Conservation (phyloP, 768 basidiomycete species). For the Suillus americanus region DNA sequence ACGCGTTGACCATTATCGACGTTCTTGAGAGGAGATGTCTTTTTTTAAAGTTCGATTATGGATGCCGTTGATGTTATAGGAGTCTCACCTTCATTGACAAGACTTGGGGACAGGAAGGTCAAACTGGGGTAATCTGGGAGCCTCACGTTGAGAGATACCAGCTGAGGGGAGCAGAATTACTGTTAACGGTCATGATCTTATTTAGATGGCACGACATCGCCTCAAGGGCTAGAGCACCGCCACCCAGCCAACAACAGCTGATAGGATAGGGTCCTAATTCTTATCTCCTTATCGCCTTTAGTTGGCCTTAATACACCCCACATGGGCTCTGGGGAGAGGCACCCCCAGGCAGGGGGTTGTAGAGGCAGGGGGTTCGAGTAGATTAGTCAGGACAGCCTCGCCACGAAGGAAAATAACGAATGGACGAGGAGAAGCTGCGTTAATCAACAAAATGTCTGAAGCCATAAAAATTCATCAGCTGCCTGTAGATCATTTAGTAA, state of each 20-base stretch:
- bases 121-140: not conserved
- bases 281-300: no score
- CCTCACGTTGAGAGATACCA: not conserved
- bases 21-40: not conserved
- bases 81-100: not conserved
- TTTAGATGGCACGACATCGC: not conserved
- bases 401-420: conserved; percentile 14
- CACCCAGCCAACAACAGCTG: not conserved
- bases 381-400: no score
- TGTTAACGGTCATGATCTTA: not conserved
- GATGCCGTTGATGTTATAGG: not conserved
- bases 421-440: conserved; percentile 26
- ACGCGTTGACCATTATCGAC: not conserved
- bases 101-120: not conserved
- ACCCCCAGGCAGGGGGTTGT: no score
- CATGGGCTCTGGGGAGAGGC: no score
- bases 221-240: not conserved
- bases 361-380: no score
- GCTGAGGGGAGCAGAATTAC: not conserved
- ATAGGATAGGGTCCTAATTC: not conserved
- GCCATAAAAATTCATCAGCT: not conserved
- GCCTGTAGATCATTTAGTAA: not conserved
- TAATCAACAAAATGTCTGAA: conserved; percentile 2
- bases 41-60: not conserved
- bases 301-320: no score